These are phyloP conservation scores for Fraxinus greggii DNA, from an alignment of 305 asterid genomes.

Conservation along the genomic window DNA sequence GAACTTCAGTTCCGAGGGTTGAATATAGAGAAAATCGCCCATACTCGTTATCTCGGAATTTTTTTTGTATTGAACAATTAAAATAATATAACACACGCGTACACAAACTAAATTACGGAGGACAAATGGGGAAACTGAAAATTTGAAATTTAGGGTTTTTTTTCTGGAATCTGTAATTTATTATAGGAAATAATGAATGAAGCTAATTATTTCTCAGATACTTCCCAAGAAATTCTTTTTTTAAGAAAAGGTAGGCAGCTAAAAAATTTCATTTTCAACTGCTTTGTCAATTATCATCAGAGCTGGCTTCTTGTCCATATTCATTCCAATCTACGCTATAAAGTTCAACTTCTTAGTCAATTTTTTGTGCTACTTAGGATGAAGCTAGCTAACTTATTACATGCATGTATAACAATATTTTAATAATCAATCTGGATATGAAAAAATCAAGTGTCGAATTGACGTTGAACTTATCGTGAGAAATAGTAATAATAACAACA, in stretches of 20 bases:
- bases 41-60: conserved; percentile 40
- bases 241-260: not conserved
- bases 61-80: not conserved
- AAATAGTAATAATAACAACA: too few relatives aligned
- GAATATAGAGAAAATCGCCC: conserved; percentile 67
- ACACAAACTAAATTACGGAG: not conserved
- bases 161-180: not conserved
- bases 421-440: not conserved
- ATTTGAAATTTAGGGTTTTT: not conserved
- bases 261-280: not conserved
- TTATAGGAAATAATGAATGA: not conserved
- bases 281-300: not conserved
- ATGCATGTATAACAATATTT: not conserved
- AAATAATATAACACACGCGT: not conserved
- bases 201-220: not conserved
- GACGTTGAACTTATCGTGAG: not conserved
- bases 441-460: not conserved
- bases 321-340: not conserved
- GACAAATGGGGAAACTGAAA: not conserved
- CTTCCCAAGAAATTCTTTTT: not conserved
- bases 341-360: not conserved
- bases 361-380: not conserved
- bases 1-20: conserved; percentile 76
- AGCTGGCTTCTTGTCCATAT: not conserved
- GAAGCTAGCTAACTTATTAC: not conserved